Base-by-base conservation (phyloP, 2,329 filamentous ascomycete species). In the Fusarium sp. region DNA sequence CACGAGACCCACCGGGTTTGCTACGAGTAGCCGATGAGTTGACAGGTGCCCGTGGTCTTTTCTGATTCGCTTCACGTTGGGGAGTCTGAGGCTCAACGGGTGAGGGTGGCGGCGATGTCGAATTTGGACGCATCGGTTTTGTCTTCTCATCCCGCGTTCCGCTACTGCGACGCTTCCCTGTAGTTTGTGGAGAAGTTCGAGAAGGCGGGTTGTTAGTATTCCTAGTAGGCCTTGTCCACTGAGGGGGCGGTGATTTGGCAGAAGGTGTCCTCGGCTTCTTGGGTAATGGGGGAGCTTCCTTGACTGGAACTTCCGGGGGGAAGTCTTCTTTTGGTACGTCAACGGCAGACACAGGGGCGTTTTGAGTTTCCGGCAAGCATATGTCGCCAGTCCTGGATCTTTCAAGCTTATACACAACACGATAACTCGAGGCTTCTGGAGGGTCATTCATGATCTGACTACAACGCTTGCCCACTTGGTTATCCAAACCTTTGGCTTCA, bases 381-480 rank as follows among this genome's bases (percentile, higher is more conserved):
- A 80, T 83, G 16, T 74, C 83, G 40, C 77, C 79, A 30, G 83
- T 79, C 72, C 78, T 86, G 72, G 83, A 88, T 63, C 82, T 86
- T 66, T 83, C 85, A 66, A 88, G 83, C 34, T 83, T 83, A 71
- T 90, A 90, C 0, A 90, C 88, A 5, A 89, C 83, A 18, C 86
- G 83, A 62, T 87, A 88, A 1, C 41, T 70, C 2, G 79, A 82
- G 3, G 79, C 73, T 4, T 72, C 61, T 9, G 72, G 65, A 6
- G 74, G 73, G 56, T 69, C 69, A 50, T 58, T 72, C 10, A 59
- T 49, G 58, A 44, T 67, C 12, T 62, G 66, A 45, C 69, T 60
- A 57, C 65, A 59, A 20, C 50, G 62, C 50, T 40, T 59, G 49
- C 31, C 64, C 57, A 33, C 57, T 42, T 54, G 60, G 4, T 59